Percentiles rank a stretch among this genome's conserved stretches.
These are phyloP conservation scores for Talaromyces thailandensis DNA, from an alignment of 495 filamentous ascomycete genomes.

Conservation along the genomic window DNA sequence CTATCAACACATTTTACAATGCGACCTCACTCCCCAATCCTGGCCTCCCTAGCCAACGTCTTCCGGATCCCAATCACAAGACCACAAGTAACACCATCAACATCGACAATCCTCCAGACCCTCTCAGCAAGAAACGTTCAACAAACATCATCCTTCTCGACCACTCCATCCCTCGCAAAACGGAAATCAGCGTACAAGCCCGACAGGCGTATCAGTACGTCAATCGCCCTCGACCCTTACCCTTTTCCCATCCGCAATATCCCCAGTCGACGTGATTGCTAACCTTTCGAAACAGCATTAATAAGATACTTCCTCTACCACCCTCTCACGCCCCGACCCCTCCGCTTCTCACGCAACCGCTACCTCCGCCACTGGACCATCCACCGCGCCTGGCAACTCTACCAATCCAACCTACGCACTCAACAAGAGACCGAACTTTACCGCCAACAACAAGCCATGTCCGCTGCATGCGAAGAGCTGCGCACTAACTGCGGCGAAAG, in stretches of 20 bases:
- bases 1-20: conserved; percentile 9
- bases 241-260: background rate
- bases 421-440: conserved; percentile 54
- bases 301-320: conserved; percentile 61
- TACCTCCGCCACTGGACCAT: conserved; percentile 97
- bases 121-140: background rate
- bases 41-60: conserved; percentile 36
- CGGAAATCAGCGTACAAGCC: conserved; percentile 17
- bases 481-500: conserved; percentile 56
- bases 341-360: conserved; percentile 79
- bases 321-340: conserved; percentile 61
- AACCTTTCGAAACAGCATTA: conserved; percentile 26
- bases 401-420: conserved; percentile 53
- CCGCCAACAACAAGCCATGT: conserved; percentile 73
- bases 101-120: background rate
- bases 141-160: conserved; percentile 28
- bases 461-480: conserved; percentile 70
- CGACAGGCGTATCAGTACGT: conserved; percentile 43
- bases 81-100: conserved; percentile 11
- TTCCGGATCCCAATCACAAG: conserved; percentile 30
- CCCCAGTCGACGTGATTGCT: background rate
- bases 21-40: conserved; percentile 32
- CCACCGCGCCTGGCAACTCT: conserved; percentile 84
- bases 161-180: conserved; percentile 28
- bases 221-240: background rate